Base-by-base conservation (phyloP, 352 stramenopile genomes). In the Globisporangium viniferum region DNA sequence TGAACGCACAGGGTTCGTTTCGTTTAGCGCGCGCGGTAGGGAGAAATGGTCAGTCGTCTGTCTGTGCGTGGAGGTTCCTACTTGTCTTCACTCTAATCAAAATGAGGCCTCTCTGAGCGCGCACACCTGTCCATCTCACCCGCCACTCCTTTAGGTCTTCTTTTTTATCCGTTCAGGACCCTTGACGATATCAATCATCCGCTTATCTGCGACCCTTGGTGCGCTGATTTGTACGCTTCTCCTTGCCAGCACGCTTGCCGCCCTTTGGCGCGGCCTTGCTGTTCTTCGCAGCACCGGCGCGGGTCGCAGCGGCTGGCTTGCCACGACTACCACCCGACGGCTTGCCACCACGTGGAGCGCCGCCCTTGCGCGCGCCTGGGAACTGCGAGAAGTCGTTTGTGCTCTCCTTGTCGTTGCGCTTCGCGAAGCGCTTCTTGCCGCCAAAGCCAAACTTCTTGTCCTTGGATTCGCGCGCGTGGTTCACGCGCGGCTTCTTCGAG, bases 391-490 rank as follows among this genome's bases (percentile, higher is more conserved):
- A 75, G 70, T 95, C 83, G 74, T 95, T 94, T 6, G 84, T 93
- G 75, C 81, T 92, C 20, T 92, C 80, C 61, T 86, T 85, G 10
- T 85, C 82, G 82, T 95, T 95, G 70, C 77, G 80, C 79, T 95
- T 95, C 49, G 73, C 76, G 39, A 82, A 79, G 35, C 80, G 78
- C 59, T 88, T 91, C 66, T 91, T 91, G 72, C 88, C 88, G 60
- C 88, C 88, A 67, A 93, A 95, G 71, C 88, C 88, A 71, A 85
- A 95, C 75, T 93, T 93, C 62, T 92, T 90, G 76, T 95, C 70
- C 60, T 88, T 87, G 27, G 82, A 75, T 64, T 91, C 88, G 35
- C 88, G 84, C 66, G 73, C 74, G 64, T 76, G 79, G 71, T 95
- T 95, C 24, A 84, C 66, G 22, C 84, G 81, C 7, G 80, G 86